A percentile compares a stretch with the other conserved stretches of the same genome.
Evolutionary conservation across 768 basidiomycete species (phyloP).

Genomic region (Amanita fuliginea): DNA sequence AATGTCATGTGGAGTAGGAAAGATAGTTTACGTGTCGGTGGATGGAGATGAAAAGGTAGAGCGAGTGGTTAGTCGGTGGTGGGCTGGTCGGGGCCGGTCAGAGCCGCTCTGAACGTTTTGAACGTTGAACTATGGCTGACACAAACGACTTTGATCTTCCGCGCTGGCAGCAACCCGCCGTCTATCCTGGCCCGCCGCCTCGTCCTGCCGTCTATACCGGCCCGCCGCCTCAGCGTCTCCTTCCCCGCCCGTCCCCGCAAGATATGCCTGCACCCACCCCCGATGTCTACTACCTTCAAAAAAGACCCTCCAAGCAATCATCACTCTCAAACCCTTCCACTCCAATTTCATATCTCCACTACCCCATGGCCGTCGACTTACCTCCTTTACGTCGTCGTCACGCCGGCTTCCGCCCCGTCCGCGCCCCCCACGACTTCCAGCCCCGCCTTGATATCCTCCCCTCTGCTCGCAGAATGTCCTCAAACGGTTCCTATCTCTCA

Average conservation of each 20-base stretch:
- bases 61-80: constrained; percentile 30
- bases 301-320: constrained; percentile 42
- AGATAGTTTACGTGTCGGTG: constrained; percentile 26
- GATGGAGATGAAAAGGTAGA: constrained; percentile 39
- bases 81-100: too few relatives aligned
- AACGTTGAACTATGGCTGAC: too few relatives aligned
- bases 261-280: constrained; percentile 32
- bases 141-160: constrained; percentile 80
- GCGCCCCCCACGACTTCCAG: constrained; percentile 65
- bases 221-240: constrained; percentile 45
- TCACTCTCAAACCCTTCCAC: constrained; percentile 62
- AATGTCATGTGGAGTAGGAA: background rate
- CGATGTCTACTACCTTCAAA: constrained; percentile 55
- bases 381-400: constrained; percentile 54
- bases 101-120: too few relatives aligned
- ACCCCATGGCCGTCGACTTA: constrained; percentile 61
- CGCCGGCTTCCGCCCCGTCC: constrained; percentile 70
- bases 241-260: constrained; percentile 50
- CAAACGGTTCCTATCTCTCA: constrained; percentile 67
- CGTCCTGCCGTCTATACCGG: constrained; percentile 42
- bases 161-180: constrained; percentile 51
- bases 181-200: constrained; percentile 47
- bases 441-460: constrained; percentile 59
- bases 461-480: constrained; percentile 64
- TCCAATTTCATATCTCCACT: constrained; percentile 59